Conservation (phyloP, 2,329 filamentous ascomycete genomes). For the Aschersonia sp. region DNA sequence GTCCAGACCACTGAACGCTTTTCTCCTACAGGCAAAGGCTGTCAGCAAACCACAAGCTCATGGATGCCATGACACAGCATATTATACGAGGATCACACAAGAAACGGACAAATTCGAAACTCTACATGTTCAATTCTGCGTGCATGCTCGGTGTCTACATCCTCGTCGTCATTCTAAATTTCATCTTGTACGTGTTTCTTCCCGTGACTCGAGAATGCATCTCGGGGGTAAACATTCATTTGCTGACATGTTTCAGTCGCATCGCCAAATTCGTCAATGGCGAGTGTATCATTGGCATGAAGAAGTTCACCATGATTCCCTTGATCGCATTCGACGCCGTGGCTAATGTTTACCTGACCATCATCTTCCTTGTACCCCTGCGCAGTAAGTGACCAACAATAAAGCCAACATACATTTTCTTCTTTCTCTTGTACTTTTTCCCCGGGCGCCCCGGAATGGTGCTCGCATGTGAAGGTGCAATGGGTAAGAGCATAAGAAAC, state of each 20-base stretch:
- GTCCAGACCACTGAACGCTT: too few species aligned
- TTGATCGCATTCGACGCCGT: constrained; percentile 46
- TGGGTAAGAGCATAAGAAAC: background rate
- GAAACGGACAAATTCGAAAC: constrained; percentile 35
- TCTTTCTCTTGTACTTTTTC: too few species aligned
- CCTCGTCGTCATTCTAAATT: constrained; percentile 40
- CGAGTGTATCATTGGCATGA: constrained; percentile 48
- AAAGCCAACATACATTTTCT: too few species aligned
- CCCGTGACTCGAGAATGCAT: background rate
- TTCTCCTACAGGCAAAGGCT: too few species aligned
- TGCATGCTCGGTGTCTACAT: constrained; percentile 33
- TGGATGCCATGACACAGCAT: constrained; percentile 21
- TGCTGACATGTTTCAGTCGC: constrained; percentile 24
- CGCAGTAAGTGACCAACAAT: constrained; percentile 24
- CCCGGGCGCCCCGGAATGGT: background rate
- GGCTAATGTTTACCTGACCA: constrained; percentile 48
- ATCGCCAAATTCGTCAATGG: constrained; percentile 40
- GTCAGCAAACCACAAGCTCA: too few species aligned
- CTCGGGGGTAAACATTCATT: background rate
- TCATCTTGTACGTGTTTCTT: constrained; percentile 35
- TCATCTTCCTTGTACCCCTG: constrained; percentile 47
- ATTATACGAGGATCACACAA: constrained; percentile 41
- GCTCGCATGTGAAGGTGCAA: background rate
- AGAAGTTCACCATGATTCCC: constrained; percentile 42
- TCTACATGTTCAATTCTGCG: constrained; percentile 48